phyloP scores from a whole-genome alignment of 1,139 yeast species.

The Debaryomyces sp. region DNA sequence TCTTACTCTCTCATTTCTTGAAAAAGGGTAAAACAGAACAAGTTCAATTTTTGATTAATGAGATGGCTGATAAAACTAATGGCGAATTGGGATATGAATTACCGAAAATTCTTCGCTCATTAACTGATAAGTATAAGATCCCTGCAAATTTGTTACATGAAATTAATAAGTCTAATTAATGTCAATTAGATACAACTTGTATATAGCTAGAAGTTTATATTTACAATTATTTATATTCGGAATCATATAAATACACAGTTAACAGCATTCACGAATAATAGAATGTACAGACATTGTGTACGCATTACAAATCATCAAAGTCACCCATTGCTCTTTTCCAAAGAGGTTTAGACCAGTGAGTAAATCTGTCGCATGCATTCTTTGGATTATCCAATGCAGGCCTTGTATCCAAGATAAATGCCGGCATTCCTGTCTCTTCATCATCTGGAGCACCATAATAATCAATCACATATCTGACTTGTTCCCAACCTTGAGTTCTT shows the following conservation, averaged over 20 bases:
- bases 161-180: constrained; percentile 8
- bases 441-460: constrained; percentile 94
- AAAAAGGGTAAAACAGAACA: constrained; percentile 32
- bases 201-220: constrained; percentile 10
- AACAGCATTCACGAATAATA: background rate
- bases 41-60: constrained; percentile 41
- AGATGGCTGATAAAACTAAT: constrained; percentile 29
- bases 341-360: constrained; percentile 47
- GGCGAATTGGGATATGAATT: constrained; percentile 42
- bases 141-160: constrained; percentile 12
- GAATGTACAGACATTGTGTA: background rate
- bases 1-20: constrained; percentile 49
- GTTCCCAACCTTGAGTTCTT: constrained; percentile 44
- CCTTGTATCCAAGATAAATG: constrained; percentile 89
- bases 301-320: constrained; percentile 17
- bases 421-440: constrained; percentile 83
- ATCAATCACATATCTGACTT: constrained; percentile 89
- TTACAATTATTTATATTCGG: constrained; percentile 3
- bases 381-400: constrained; percentile 82
- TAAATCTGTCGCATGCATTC: constrained; percentile 68
- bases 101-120: constrained; percentile 30
- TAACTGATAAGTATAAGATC: constrained; percentile 14
- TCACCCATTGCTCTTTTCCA: constrained; percentile 52
- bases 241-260: background rate
- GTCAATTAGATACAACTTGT: constrained; percentile 6